Evolutionary conservation across 345 rosid genomes (phyloP).

Genomic region (Pistacia integerrima): DNA sequence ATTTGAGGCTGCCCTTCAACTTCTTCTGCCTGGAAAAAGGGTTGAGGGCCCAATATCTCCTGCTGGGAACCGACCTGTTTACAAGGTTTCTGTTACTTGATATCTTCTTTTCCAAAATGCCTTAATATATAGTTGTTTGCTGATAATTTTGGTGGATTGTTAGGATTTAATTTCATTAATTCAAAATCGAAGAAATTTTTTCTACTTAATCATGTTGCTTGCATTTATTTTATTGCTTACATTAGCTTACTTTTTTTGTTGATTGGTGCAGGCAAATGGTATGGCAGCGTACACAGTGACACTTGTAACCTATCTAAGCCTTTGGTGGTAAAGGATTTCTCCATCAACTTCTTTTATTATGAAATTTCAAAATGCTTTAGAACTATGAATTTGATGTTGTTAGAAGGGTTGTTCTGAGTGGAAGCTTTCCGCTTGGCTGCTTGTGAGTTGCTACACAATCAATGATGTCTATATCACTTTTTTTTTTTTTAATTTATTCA

Average conservation of each 20-base stretch:
- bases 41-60: slow-evolving; percentile 95
- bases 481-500: neutral
- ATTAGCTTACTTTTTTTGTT: slow-evolving; percentile 7
- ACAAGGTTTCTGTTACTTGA: slow-evolving; percentile 56
- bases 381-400: neutral
- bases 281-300: slow-evolving; percentile 82
- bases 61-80: slow-evolving; percentile 78
- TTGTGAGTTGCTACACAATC: neutral
- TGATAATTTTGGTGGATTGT: neutral
- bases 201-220: neutral
- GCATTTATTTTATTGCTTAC: slow-evolving; percentile 1
- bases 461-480: slow-evolving; percentile 2
- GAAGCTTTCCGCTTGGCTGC: neutral
- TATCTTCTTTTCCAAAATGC: neutral
- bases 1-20: slow-evolving; percentile 93
- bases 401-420: neutral
- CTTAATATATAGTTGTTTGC: neutral
- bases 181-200: neutral
- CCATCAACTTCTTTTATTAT: slow-evolving; percentile 12
- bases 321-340: slow-evolving; percentile 84
- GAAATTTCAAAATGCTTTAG: neutral
- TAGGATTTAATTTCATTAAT: neutral
- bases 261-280: slow-evolving; percentile 82
- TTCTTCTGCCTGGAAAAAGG: slow-evolving; percentile 84
- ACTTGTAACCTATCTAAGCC: slow-evolving; percentile 68